Evolutionary conservation across 2,329 filamentous ascomycete genomes (phyloP).

Genomic region (Dendrostoma leiphaemia): DNA sequence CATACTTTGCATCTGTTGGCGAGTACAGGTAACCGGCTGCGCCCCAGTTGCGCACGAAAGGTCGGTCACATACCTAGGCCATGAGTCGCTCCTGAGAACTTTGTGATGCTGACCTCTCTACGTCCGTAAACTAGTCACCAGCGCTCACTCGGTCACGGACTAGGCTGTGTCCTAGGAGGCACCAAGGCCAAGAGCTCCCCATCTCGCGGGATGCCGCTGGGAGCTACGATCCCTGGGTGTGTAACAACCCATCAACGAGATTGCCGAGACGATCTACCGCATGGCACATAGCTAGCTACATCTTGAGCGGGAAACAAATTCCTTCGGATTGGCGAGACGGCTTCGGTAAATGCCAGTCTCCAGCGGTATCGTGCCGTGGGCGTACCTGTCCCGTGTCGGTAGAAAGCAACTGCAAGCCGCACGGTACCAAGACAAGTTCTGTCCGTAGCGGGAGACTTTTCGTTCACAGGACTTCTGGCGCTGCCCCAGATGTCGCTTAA

Average conservation of each 20-base stretch:
- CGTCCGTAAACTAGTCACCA: background rate
- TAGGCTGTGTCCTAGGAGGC: constrained; percentile 6
- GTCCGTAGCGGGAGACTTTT: no score
- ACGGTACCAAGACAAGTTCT: no score
- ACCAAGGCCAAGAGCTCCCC: no score
- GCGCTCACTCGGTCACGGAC: background rate
- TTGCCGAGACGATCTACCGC: background rate
- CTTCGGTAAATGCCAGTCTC: constrained; percentile 1
- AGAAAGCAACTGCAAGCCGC: constrained; percentile 1
- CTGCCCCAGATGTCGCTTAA: background rate
- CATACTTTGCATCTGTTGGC: background rate
- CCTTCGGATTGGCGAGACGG: background rate
- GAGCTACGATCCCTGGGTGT: no score
- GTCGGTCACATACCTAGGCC: background rate
- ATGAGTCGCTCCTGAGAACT: background rate
- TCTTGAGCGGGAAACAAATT: background rate
- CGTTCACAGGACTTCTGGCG: background rate
- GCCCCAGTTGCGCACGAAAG: background rate
- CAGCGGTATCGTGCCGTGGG: background rate
- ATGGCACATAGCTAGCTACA: background rate
- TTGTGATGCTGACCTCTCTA: constrained; percentile 4
- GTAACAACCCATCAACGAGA: background rate
- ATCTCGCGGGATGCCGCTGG: no score
- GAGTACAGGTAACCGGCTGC: background rate
- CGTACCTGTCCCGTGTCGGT: background rate